Evolutionary conservation across 2,329 filamentous ascomycete species (phyloP), one percentile per base, ranked within the genome.

Genomic region (Sarocladiaceae sp.): DNA sequence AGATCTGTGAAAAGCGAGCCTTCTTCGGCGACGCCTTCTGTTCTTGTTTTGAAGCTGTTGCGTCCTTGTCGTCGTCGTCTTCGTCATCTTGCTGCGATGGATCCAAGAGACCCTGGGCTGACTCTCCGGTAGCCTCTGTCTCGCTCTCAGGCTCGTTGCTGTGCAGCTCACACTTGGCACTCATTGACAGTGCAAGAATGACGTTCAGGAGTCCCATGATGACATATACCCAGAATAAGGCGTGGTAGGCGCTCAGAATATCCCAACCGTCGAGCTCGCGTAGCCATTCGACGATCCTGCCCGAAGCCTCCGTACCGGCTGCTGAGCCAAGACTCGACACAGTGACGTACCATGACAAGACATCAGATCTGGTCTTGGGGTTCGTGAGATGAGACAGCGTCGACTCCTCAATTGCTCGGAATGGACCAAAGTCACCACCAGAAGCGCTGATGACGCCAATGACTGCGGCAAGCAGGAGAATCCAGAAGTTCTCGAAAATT

Each of bases 281-380:
- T 13, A 84, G 65, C 29, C 59, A 71, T 52, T 78, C 72, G 25
- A 84, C 68, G 39, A 80, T 65, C 39, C 76, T 64, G 1, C 81
- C 81, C 0, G 76, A 73, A 2, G 72, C 55, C 57, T 78, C 79
- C 7, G 73, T 80, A 2, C 81, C 81, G 4, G 75, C 58, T 0
- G 78, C 73, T 0, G 78, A 79, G 1, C 80, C 81, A 2, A 83
- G 66, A n/a, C 74, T 75, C 1, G 79, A 76, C 2, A 69, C 72
- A 15, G 77, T 81, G 36, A 84, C 76, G 59, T 87, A 85, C 84
- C 84, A 87, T 8, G 79, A 76, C 54, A 86, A 70, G n/a, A 87
- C 82, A 64, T 87, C 82, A 13, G 80, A 71, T 44, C 84, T 69
- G 1, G 75, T 78, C 26, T 71, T 65, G 0, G 76, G 72, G 0